phyloP scores from a whole-genome alignment of 2,329 filamentous ascomycete species.

The Emergomyces africanus region DNA sequence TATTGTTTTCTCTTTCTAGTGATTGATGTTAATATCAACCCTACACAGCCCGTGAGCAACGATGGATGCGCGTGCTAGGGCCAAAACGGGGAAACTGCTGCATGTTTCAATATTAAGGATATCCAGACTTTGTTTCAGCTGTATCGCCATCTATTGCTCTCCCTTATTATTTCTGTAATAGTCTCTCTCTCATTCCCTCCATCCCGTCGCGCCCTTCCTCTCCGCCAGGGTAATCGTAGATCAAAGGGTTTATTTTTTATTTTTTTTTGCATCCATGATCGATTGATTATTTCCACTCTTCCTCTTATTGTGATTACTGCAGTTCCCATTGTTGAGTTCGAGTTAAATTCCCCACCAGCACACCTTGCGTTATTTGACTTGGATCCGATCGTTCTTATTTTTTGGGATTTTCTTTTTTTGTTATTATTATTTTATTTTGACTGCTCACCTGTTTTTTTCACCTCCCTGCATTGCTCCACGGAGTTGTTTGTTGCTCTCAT shows the following conservation, averaged over 20 bases:
- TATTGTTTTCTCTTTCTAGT: slow-evolving; percentile 40
- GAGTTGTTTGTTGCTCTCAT: neutral
- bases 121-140: neutral
- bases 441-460: neutral
- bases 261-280: too few relatives aligned
- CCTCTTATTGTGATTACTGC: neutral
- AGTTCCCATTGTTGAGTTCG: neutral
- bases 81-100: slow-evolving; percentile 1
- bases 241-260: too few relatives aligned
- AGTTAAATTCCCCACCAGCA: neutral
- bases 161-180: neutral
- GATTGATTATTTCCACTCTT: neutral
- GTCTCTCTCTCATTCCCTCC: neutral
- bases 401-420: neutral
- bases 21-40: slow-evolving; percentile 86
- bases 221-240: neutral
- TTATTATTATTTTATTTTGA: neutral
- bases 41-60: slow-evolving; percentile 52
- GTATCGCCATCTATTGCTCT: neutral
- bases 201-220: too few relatives aligned
- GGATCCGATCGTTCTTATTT: neutral
- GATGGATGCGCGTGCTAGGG: slow-evolving; percentile 58
- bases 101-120: slow-evolving; percentile 3
- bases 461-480: neutral
- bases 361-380: neutral